Conservation (phyloP, 2,329 filamentous ascomycete species). For the Emergomyces pasteurianus region DNA sequence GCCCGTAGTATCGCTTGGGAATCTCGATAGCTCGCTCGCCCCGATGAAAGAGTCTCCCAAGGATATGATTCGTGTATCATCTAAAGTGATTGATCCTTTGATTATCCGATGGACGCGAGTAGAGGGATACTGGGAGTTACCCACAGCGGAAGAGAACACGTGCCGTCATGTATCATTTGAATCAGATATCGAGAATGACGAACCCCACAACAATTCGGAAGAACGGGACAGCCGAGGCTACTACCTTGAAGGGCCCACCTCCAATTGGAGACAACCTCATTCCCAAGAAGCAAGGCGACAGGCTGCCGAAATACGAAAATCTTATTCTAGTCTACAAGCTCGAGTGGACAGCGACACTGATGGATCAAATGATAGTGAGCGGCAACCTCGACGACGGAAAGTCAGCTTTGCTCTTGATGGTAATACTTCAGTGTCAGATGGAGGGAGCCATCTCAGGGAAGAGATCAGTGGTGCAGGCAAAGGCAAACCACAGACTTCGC, state of each 20-base stretch:
- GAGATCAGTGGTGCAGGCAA: not conserved
- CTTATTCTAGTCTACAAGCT: conserved; percentile 26
- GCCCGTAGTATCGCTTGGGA: conserved; percentile 21
- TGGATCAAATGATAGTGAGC: conserved; percentile 11
- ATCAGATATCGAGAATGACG: conserved; percentile 15
- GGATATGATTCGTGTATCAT: conserved; percentile 28
- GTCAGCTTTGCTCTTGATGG: conserved; percentile 1
- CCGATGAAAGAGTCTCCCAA: conserved; percentile 24
- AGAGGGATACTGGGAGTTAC: conserved; percentile 8
- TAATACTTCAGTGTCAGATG: not conserved
- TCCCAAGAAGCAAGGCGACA: conserved; percentile 26
- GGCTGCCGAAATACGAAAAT: conserved; percentile 18
- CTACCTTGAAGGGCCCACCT: conserved; percentile 25
- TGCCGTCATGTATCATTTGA: conserved; percentile 12
- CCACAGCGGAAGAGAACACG: conserved; percentile 5
- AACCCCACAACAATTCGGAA: conserved; percentile 13
- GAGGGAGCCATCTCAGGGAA: not conserved
- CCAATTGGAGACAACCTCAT: conserved; percentile 26
- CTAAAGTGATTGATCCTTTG: conserved; percentile 23
- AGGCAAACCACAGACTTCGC: not conserved
- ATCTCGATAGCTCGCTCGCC: conserved; percentile 22
- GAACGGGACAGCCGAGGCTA: conserved; percentile 18
- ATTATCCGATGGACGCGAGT: conserved; percentile 19
- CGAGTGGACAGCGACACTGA: conserved; percentile 26
- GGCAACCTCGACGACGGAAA: conserved; percentile 9